Percentiles rank a stretch among this genome's conserved stretches.
Evolutionary conservation across 2,329 filamentous ascomycete genomes (phyloP).

Genomic region (Dichotomopilus funicola): DNA sequence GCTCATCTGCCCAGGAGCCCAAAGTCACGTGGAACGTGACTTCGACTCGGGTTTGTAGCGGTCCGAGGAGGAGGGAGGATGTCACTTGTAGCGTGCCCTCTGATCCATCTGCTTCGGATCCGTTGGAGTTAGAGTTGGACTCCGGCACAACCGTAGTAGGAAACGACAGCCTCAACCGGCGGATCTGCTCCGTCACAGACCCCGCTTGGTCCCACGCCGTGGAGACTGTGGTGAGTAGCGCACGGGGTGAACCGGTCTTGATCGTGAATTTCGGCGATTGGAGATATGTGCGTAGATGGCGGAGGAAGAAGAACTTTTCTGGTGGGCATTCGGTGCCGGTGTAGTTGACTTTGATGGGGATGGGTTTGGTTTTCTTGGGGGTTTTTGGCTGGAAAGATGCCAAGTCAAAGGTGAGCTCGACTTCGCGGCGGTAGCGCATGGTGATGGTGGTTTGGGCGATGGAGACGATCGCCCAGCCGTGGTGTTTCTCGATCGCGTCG

Average conservation of each 20-base stretch:
- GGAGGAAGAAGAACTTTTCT: constrained; percentile 69
- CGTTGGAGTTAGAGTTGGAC: constrained; percentile 36
- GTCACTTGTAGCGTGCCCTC: constrained; percentile 45
- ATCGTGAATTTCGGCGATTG: not conserved
- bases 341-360: constrained; percentile 60
- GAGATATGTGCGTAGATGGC: constrained; percentile 62
- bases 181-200: constrained; percentile 53
- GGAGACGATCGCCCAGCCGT: constrained; percentile 67
- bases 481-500: constrained; percentile 55
- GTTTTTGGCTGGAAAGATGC: constrained; percentile 45
- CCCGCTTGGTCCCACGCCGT: constrained; percentile 60
- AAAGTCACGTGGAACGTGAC: constrained; percentile 50
- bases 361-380: constrained; percentile 35
- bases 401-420: constrained; percentile 67
- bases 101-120: too few species aligned
- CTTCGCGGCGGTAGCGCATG: constrained; percentile 64
- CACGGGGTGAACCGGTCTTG: constrained; percentile 40
- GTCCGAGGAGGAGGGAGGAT: constrained; percentile 55
- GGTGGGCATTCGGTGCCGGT: constrained; percentile 52
- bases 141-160: constrained; percentile 50
- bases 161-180: constrained; percentile 55
- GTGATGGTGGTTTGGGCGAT: constrained; percentile 58
- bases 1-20: constrained; percentile 33
- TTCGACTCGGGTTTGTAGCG: constrained; percentile 63
- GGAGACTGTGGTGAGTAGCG: constrained; percentile 51